Base-by-base conservation (phyloP, 1,284 basidiomycete species). In the Xerocomus amazonicus region DNA sequence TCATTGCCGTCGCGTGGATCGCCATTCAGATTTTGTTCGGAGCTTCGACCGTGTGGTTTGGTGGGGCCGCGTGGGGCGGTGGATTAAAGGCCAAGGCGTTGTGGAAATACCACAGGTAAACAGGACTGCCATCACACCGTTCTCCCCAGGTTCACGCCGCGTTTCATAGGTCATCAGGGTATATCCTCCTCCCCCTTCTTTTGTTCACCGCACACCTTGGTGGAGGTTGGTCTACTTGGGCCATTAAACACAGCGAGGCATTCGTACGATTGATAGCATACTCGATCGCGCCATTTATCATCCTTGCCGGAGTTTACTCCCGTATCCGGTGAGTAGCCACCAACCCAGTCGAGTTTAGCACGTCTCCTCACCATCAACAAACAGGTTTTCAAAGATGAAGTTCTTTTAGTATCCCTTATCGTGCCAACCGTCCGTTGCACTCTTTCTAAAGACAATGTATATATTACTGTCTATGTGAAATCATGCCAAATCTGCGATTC, bases 81-180 rank as follows among this genome's bases (percentile, higher is more conserved):
- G 80, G 79, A 16, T 65, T 72, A 46, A 81, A 76, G 63, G 84
- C 85, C 23, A 89, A 86, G 61, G 60, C 68, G 0, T 45, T 87
- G n/a, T 88, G 85, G 84, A 88, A 87, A 61, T 88, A 87, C 54
- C 86, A 89, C 58, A 72, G 86, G 84, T 83, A 54, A 52, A 17
- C 17, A 14, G 4, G 19, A 23, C 4, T 7, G 2, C 6, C 41
- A 8, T 26, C 14, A 14, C 23, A 16, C 33, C 32, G 32, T 26
- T 9, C n/a, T 6, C 23, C 32, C 9, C 19, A 6, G 17, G 19
- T 48, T 47, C 26, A 36, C 14, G 19, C 19, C 19, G 19, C 19
- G 12, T 41, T 36, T 29, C 39, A 32, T 52, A 86, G 84, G 56
- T 47, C 81, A 26, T 86, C 83, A 0, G 87, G 86, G 3, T 89